Base-by-base conservation (phyloP, 75 land plant genomes). In the Isoetes taiwanensis region DNA sequence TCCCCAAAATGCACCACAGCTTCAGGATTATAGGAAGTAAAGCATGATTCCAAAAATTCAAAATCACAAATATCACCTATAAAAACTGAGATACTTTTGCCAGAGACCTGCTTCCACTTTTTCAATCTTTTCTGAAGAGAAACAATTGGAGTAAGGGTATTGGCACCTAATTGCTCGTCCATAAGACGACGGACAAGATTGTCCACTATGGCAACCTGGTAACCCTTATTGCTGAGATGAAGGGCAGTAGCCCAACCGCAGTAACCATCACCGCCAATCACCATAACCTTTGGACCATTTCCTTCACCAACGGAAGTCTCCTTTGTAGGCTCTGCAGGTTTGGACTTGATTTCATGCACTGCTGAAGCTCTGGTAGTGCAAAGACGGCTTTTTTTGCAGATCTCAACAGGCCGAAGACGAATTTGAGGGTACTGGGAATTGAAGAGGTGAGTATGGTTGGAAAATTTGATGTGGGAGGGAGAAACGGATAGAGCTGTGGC, bases 161-260 rank as follows among this genome's bases (percentile, higher is more conserved):
- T 78, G 56, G 81, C 69, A 2, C 98, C 96, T 25, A 93, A 83
- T 60, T 93, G 98, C 43, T 93, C 86, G 41, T 93, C 98, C 62
- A 88, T 87, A 19, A 79, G 78, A 28, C 98, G 80, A 5, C 98
- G 84, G 21, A 88, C 75, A 35, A 93, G 79, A 62, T 55, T 93
- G 56, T 93, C 98, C 33, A 93, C 94, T 40, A 93, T 81, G 48
- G 90, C 81, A 28, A 93, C 98, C 54, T 93, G 86, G 56, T 87
- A 88, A 27, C 76, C 76, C 41, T 77, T 75, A 48, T 93, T 93
- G 30, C 95, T 87, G 19, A 93, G 85, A 55, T 87, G 98, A 35
- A 93, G 81, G 8, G 98, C 95, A 32, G 96, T 93, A 25, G 98
- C 98, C 98, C 98, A 93, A 4, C 98, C 98, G 70, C 98, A 93